phyloP scores from a whole-genome alignment of 345 rosid species.

The Salix koriyanagi region DNA sequence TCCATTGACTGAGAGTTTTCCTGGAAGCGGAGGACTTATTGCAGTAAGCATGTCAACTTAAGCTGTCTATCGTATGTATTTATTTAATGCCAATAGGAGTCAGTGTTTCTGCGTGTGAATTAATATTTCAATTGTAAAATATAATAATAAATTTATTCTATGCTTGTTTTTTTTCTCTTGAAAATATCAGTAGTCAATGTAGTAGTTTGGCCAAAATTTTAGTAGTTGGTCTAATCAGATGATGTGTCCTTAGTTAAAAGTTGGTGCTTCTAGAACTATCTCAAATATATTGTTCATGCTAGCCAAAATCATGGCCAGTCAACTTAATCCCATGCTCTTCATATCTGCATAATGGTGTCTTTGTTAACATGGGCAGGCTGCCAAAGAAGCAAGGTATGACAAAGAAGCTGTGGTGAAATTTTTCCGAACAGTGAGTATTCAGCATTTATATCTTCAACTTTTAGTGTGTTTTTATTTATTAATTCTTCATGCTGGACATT shows the following conservation, averaged over 20 bases:
- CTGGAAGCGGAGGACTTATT: slow-evolving; percentile 74
- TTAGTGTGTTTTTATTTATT: not conserved
- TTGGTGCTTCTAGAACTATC: not conserved
- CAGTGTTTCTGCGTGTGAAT: not conserved
- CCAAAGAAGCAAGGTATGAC: slow-evolving; percentile 91
- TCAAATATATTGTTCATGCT: not conserved
- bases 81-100: not conserved
- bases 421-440: slow-evolving; percentile 63
- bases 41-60: slow-evolving; percentile 51
- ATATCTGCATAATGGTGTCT: not conserved
- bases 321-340: not conserved
- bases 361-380: slow-evolving; percentile 59
- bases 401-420: slow-evolving; percentile 85
- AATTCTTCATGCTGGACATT: not conserved
- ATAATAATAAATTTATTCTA: not conserved
- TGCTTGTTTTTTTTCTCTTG: not conserved
- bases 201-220: not conserved
- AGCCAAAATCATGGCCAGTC: not conserved
- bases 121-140: not conserved
- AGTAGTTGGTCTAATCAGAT: not conserved
- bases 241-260: not conserved
- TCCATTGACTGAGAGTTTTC: slow-evolving; percentile 92
- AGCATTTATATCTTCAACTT: not conserved
- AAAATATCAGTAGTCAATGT: not conserved
- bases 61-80: not conserved